These are phyloP conservation scores for Vitis rotundifolia DNA, from an alignment of 164 flowering plant genomes.

Conservation along the genomic window DNA sequence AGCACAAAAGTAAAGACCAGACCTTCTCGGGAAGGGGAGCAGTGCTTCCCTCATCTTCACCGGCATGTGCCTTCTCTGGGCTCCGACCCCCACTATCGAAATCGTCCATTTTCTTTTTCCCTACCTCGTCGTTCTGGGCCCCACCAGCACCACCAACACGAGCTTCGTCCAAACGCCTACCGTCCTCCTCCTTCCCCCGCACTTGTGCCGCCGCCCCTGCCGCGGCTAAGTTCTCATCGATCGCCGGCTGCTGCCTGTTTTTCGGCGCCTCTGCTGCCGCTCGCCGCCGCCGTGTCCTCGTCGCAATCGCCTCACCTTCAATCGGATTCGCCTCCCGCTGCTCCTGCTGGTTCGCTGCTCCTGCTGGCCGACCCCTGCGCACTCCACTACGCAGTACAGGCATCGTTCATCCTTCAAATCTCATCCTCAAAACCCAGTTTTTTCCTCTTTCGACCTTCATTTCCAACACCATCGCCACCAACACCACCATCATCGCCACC, in stretches of 20 bases:
- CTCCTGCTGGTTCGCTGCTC: conserved; percentile 10
- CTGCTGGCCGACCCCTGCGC: conserved; percentile 46
- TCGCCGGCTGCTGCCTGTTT: conserved; percentile 1
- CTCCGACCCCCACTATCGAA: conserved; percentile 31
- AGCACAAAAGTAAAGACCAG: background rate
- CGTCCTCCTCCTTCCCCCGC: conserved; percentile 1
- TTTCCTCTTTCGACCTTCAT: background rate
- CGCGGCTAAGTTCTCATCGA: conserved; percentile 12
- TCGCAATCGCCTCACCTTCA: conserved; percentile 44
- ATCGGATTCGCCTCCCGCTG: conserved; percentile 13
- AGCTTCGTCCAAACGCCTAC: conserved; percentile 8
- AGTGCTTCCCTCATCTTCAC: conserved; percentile 41
- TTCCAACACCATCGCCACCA: too few relatives aligned
- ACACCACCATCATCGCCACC: too few relatives aligned
- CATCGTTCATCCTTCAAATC: conserved; percentile 55
- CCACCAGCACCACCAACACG: conserved; percentile 7
- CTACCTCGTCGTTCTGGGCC: conserved; percentile 24
- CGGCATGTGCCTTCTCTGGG: conserved; percentile 29
- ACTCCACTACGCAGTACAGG: conserved; percentile 51
- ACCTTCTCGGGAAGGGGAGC: conserved; percentile 50
- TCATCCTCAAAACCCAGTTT: conserved; percentile 18
- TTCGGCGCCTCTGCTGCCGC: conserved; percentile 24
- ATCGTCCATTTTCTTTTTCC: conserved; percentile 35
- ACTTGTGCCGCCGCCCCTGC: conserved; percentile 12
- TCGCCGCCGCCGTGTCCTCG: conserved; percentile 45